phyloP scores from a whole-genome alignment of 2,329 filamentous ascomycete species.

The Thielaviopsis ethacetica region DNA sequence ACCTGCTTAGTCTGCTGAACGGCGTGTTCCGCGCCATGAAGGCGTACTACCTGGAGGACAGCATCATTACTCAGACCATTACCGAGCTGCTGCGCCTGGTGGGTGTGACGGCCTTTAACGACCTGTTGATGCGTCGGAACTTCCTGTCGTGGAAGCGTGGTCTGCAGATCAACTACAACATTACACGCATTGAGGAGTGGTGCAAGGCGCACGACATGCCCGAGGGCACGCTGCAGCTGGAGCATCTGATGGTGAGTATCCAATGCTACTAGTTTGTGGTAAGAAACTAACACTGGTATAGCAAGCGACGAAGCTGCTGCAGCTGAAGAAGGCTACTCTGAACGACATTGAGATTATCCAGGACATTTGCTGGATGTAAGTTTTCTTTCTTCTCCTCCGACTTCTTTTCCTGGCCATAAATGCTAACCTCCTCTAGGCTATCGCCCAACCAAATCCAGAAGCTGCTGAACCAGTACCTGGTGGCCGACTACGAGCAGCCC shows the following conservation, averaged over 20 bases:
- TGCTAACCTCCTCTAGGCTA: constrained; percentile 39
- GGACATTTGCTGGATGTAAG: constrained; percentile 99
- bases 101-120: constrained; percentile 95
- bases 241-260: constrained; percentile 86
- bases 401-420: neutral
- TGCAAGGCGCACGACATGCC: constrained; percentile 99
- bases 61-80: constrained; percentile 88
- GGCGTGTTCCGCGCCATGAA: constrained; percentile 98
- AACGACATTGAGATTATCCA: constrained; percentile 99
- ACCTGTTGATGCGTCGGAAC: constrained; percentile 91
- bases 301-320: constrained; percentile 96
- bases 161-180: constrained; percentile 99
- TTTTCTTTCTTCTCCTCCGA: constrained; percentile 16
- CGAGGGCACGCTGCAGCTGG: constrained; percentile 88
- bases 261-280: no score
- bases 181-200: constrained; percentile 98
- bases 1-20: constrained; percentile 85
- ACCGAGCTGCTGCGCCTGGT: constrained; percentile 87
- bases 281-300: constrained; percentile 22
- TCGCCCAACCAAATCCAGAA: constrained; percentile 99
- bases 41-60: constrained; percentile 91
- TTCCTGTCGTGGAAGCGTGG: constrained; percentile 99
- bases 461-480: constrained; percentile 92
- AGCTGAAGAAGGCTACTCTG: constrained; percentile 95
- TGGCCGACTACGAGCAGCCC: constrained; percentile 96